Base-by-base conservation (phyloP, 108 stramenopile genomes). In the Schizochytrium sp. region DNA sequence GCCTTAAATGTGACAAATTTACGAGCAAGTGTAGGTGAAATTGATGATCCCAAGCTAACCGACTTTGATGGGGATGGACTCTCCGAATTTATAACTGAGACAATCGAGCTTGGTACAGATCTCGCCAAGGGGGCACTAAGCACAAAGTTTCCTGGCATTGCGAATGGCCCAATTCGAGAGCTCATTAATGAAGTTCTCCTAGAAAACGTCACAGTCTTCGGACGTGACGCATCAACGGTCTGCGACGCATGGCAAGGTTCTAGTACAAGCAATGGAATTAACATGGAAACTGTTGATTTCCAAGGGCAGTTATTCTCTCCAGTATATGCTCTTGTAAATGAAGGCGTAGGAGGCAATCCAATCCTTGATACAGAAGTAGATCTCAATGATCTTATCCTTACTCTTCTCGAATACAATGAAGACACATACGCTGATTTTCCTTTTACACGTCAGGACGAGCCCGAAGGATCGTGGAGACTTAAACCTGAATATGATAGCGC, bases 91-190 rank as follows among this genome's bases (percentile, higher is more conserved):
- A 38, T 83, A 10, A 49, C 47, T 10, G 76, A 83, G 50, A 3
- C 15, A 13, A 83, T 55, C 13, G 76, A 83, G 50, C 53, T 55
- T 53, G 76, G 47, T 8, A 83, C 47, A 38, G 53, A 83, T n/a
- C 76, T 83, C 50, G 53, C 55, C 76, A 49, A 83, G 50, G 76
- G 76, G 5, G 76, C 76, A 10, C 76, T 83, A 2, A 3, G 38
- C 3, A 40, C 5, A 47, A 83, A 83, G 76, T 55, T 83, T 42
- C 76, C 76, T 10, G 76, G 76, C 12, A 83, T 83, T 44, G 76
- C 76, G 50, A 83, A 83, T 53, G 76, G 76, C 12, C 76, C 76
- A 83, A 83, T 83, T 55, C 47, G 76, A 8, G 76, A 83, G 76
- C 47, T 55, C 10, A 17, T 83, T 53, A 83, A 83, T 40, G 76